Conservation (phyloP, 1,284 basidiomycete genomes). For the Earliella scabrosa region DNA sequence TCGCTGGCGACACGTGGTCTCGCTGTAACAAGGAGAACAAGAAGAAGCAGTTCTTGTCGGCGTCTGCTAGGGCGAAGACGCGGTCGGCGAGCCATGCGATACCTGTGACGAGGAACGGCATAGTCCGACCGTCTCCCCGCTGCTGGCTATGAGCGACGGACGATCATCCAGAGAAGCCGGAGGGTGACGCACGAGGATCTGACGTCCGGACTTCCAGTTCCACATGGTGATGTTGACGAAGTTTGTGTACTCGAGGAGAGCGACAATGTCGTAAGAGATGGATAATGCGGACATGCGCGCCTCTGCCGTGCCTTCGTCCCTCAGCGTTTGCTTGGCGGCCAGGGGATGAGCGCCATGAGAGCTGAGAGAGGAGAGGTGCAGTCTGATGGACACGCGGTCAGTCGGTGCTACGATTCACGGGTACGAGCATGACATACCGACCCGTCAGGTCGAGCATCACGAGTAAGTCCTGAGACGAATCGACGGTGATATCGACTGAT, state of each 20-base stretch:
- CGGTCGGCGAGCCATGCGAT: slow-evolving; percentile 10
- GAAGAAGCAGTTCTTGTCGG: neutral
- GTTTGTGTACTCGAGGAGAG: slow-evolving; percentile 44
- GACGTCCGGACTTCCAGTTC: slow-evolving; percentile 54
- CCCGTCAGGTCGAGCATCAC: slow-evolving; percentile 44
- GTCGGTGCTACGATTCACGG: neutral
- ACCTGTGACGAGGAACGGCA: slow-evolving; percentile 6
- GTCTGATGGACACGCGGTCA: neutral
- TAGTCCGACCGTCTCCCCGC: neutral
- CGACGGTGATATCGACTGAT: slow-evolving; percentile 60
- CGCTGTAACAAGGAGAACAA: slow-evolving; percentile 12
- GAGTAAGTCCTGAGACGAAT: slow-evolving; percentile 63
- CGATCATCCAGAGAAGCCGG: neutral
- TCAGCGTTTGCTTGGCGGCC: slow-evolving; percentile 27
- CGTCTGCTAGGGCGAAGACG: slow-evolving; percentile 10
- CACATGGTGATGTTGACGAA: slow-evolving; percentile 49
- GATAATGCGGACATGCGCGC: slow-evolving; percentile 45
- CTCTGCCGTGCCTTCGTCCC: slow-evolving; percentile 35
- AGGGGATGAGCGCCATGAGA: slow-evolving; percentile 45
- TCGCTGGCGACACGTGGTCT: too few relatives aligned
- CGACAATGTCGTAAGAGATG: slow-evolving; percentile 55
- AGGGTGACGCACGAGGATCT: slow-evolving; percentile 29
- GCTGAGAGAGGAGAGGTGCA: slow-evolving; percentile 45
- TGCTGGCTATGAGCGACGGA: neutral
- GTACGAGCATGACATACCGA: slow-evolving; percentile 7